A percentile compares a stretch with the other conserved stretches of the same genome.
Evolutionary conservation across 495 filamentous ascomycete genomes (phyloP).

Genomic region (Umbilicaria muhlenbergii): DNA sequence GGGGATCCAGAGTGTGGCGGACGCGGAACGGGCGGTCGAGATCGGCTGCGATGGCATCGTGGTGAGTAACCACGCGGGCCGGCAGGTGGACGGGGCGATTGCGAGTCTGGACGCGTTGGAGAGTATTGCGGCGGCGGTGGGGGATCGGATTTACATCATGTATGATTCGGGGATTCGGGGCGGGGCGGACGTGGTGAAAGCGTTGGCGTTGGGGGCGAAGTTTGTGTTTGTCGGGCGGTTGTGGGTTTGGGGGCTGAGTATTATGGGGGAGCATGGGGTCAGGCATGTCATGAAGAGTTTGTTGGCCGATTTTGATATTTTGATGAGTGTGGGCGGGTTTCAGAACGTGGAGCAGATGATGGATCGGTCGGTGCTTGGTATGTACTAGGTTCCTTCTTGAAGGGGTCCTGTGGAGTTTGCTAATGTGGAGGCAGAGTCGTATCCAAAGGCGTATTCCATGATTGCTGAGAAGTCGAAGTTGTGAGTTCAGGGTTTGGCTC

Average conservation of each 20-base stretch:
- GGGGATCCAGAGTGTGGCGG: slow-evolving; percentile 37
- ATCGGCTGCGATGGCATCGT: slow-evolving; percentile 39
- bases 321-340: slow-evolving; percentile 50
- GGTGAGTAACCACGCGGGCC: slow-evolving; percentile 45
- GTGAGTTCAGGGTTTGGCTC: neutral
- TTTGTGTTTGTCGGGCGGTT: slow-evolving; percentile 48
- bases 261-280: slow-evolving; percentile 44
- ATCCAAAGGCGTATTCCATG: slow-evolving; percentile 25
- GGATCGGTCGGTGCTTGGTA: slow-evolving; percentile 23
- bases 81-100: slow-evolving; percentile 49
- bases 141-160: slow-evolving; percentile 38
- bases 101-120: slow-evolving; percentile 46
- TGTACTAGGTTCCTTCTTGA: slow-evolving; percentile 2
- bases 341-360: slow-evolving; percentile 39
- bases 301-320: slow-evolving; percentile 50
- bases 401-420: neutral
- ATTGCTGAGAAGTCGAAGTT: slow-evolving; percentile 25
- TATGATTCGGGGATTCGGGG: slow-evolving; percentile 46
- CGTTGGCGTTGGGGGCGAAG: slow-evolving; percentile 45
- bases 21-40: slow-evolving; percentile 38
- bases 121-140: slow-evolving; percentile 42
- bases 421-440: slow-evolving; percentile 20
- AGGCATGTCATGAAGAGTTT: slow-evolving; percentile 49
- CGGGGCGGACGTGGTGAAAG: slow-evolving; percentile 44
- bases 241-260: slow-evolving; percentile 45